Evolutionary conservation across 371 early-diverging fungal species (phyloP).

Genomic region (Mortierella sp.): DNA sequence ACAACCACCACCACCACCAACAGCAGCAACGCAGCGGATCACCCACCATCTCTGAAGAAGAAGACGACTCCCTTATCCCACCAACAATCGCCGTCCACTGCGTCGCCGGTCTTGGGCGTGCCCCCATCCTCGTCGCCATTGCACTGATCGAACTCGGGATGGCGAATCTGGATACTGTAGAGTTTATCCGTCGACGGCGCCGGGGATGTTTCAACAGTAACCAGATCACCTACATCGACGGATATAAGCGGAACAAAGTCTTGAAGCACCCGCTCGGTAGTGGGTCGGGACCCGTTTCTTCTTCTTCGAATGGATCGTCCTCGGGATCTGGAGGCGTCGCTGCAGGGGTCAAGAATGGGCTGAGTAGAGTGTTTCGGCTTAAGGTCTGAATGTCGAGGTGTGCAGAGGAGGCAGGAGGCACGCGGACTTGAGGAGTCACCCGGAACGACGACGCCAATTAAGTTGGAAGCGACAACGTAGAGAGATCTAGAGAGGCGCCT

Average conservation of each 20-base stretch:
- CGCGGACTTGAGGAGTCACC: background rate
- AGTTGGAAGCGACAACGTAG: background rate
- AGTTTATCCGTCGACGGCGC: conserved; percentile 77
- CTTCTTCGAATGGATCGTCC: background rate
- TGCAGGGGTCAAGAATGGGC: conserved; percentile 42
- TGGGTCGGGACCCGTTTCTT: conserved; percentile 2
- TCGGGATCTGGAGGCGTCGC: conserved; percentile 21
- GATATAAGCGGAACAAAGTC: conserved; percentile 68
- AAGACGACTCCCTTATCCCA: conserved; percentile 42
- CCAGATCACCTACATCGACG: conserved; percentile 80
- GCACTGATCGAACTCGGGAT: conserved; percentile 86
- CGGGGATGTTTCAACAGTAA: conserved; percentile 86
- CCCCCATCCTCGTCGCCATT: conserved; percentile 80
- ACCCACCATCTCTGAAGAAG: conserved; percentile 19
- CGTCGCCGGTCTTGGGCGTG: conserved; percentile 85
- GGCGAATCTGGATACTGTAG: conserved; percentile 81
- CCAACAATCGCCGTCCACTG: conserved; percentile 87
- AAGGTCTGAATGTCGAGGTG: conserved; percentile 29
- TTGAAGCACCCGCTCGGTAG: conserved; percentile 30
- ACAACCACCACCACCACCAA: background rate
- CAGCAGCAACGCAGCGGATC: conserved; percentile 41
- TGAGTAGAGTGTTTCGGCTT: conserved; percentile 53
- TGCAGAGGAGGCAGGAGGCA: background rate
- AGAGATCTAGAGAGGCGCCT: background rate
- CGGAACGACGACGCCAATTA: background rate